Base-by-base conservation (phyloP, 2,329 filamentous ascomycete species). In the Basipetospora chlamydospora region DNA sequence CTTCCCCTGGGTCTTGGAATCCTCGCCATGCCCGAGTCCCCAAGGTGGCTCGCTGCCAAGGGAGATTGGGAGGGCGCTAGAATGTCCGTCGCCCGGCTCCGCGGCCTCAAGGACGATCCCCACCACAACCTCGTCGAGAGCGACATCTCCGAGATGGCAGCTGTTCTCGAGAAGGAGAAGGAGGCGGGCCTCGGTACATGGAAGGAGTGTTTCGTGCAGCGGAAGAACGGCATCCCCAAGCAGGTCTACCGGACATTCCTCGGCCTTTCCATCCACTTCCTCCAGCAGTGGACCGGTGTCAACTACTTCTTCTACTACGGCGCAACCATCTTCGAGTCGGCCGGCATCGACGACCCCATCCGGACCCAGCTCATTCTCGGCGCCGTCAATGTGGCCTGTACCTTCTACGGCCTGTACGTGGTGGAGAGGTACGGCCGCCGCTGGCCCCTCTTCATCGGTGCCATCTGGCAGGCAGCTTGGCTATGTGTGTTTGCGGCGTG, bases 381-480 rank as follows among this genome's bases (percentile, higher is more conserved):
- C 13, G 71, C 67, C 5, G 74, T 83, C 44, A 84, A 84, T 46
- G 76, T 83, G 9, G 64, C 60, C 42, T 71, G 69, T 51, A 81
- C 78, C 12, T 73, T 82, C 43, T 64, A 66, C 25, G 77, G 77
- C 21, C 61, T 85, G 5, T 83, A 73, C 44, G 63, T 82, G 16
- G 76, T 83, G 1, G 76, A 82, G 48, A 67, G 67, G 42, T 77
- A 67, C 39, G 78, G 78, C 23, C 72, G 80, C n/a, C 72, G 80
- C 31, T 68, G 69, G 52, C 77, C 76, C 3, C 61, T 85, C 2
- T 69, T 82, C 43, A 49, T 70, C 11, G 80, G 77, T 28, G 76
- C 70, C 3, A 46, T 78, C 11, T 83, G 78, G 76, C 77, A 80
- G 59, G 68, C 73, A 26, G 53, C 60, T 3, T 80, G 74, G 63